These are phyloP conservation scores for Psilocybe tampanensis DNA, from an alignment of 768 basidiomycete genomes.

Conservation along the genomic window DNA sequence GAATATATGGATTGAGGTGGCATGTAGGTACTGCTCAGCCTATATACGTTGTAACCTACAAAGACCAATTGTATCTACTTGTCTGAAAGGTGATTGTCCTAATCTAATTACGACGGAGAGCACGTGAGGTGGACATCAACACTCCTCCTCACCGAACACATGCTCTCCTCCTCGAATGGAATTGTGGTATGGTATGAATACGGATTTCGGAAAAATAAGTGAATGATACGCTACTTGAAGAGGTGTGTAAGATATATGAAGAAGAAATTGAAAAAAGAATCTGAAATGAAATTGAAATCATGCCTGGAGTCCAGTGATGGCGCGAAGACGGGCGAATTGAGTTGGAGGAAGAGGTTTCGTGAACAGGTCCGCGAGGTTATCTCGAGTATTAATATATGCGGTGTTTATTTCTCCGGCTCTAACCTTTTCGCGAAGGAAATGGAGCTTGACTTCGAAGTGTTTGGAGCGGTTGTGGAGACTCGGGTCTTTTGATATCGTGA, in stretches of 20 bases:
- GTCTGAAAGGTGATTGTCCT: too few relatives aligned
- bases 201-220: too few relatives aligned
- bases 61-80: too few relatives aligned
- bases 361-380: constrained; percentile 41
- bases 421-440: constrained; percentile 39
- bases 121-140: constrained; percentile 10
- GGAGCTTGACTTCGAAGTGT: constrained; percentile 44
- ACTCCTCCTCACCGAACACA: constrained; percentile 34
- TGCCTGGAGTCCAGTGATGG: constrained; percentile 14
- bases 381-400: constrained; percentile 30
- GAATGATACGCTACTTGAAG: background rate
- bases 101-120: too few relatives aligned
- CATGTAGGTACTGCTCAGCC: too few relatives aligned
- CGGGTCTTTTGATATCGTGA: constrained; percentile 34
- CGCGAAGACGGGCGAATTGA: constrained; percentile 18
- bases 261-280: background rate
- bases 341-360: constrained; percentile 36
- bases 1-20: too few relatives aligned
- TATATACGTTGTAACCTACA: too few relatives aligned
- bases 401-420: constrained; percentile 25
- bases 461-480: constrained; percentile 37
- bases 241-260: background rate
- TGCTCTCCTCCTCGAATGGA: constrained; percentile 19
- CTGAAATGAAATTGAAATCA: background rate
- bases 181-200: background rate